phyloP scores from a whole-genome alignment of 176 grass and related monocot species.

The Aegilops bicornis region DNA sequence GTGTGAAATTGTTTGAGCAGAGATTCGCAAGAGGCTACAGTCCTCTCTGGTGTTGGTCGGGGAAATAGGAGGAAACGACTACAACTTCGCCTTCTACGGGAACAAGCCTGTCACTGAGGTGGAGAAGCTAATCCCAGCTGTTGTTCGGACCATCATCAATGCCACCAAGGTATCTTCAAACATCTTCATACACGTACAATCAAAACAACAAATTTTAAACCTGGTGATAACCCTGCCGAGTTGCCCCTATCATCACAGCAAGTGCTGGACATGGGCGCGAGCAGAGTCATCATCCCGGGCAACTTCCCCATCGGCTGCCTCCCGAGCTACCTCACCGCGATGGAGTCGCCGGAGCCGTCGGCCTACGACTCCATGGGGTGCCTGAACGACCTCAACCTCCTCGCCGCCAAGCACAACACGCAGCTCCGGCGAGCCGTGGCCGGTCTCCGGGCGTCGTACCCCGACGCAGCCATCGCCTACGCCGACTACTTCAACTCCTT shows the following conservation, averaged over 20 bases:
- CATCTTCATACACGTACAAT: background rate
- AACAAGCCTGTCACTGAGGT: slow-evolving; percentile 33
- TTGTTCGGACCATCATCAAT: slow-evolving; percentile 57
- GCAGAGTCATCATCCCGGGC: slow-evolving; percentile 63
- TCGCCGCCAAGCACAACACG: slow-evolving; percentile 68
- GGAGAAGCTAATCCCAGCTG: slow-evolving; percentile 55
- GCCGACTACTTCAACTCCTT: slow-evolving; percentile 86
- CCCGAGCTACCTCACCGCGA: slow-evolving; percentile 70
- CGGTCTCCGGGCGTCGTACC: slow-evolving; percentile 33
- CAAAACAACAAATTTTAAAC: no score
- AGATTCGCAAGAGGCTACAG: slow-evolving; percentile 37
- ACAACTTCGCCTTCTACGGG: slow-evolving; percentile 74
- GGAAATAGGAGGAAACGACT: slow-evolving; percentile 91
- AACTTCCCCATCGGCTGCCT: slow-evolving; percentile 92
- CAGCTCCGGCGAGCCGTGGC: slow-evolving; percentile 47
- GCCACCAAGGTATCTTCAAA: slow-evolving; percentile 43
- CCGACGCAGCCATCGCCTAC: slow-evolving; percentile 56
- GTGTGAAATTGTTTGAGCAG: slow-evolving; percentile 22
- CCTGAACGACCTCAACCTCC: slow-evolving; percentile 58
- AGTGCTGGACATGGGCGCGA: slow-evolving; percentile 66
- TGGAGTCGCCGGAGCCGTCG: slow-evolving; percentile 13
- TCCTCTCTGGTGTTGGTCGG: slow-evolving; percentile 64
- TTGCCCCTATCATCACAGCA: slow-evolving; percentile 40
- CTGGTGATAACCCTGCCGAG: no score
- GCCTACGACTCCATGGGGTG: slow-evolving; percentile 61